These are phyloP conservation scores for Trametes coccinea DNA, from an alignment of 768 basidiomycete species.

Conservation along the genomic window DNA sequence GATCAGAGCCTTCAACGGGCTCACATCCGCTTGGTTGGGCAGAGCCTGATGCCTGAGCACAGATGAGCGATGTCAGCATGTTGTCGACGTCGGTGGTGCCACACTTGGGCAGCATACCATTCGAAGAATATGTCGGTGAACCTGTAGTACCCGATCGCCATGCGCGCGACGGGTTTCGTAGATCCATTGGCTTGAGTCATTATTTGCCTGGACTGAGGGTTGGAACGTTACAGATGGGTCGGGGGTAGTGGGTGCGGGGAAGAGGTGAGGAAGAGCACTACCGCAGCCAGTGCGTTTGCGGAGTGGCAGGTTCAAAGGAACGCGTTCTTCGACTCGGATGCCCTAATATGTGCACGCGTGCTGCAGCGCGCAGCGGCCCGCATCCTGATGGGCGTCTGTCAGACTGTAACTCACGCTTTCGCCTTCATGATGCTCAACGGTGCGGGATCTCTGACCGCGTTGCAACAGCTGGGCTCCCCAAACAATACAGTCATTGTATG, in stretches of 20 bases:
- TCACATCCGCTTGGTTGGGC: slow-evolving; percentile 57
- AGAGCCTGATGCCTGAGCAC: slow-evolving; percentile 53
- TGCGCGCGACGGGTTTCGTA: slow-evolving; percentile 27
- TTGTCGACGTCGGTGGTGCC: background rate
- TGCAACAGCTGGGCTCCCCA: too few species aligned
- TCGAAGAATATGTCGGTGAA: slow-evolving; percentile 87
- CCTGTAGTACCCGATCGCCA: slow-evolving; percentile 73
- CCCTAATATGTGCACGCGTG: slow-evolving; percentile 18
- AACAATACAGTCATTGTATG: too few species aligned
- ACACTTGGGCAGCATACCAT: slow-evolving; percentile 42
- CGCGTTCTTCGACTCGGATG: slow-evolving; percentile 14
- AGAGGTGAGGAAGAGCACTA: background rate
- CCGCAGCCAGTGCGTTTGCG: slow-evolving; percentile 3
- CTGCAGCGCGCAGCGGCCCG: background rate
- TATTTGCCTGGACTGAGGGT: background rate
- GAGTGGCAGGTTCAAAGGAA: background rate
- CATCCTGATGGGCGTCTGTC: too few species aligned
- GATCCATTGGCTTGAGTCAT: background rate
- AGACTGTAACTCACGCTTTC: too few species aligned
- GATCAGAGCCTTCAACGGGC: slow-evolving; percentile 67
- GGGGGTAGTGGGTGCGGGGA: background rate
- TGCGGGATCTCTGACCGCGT: too few species aligned
- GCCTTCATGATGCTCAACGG: too few species aligned
- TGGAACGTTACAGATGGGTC: background rate
- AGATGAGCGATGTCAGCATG: background rate